Evolutionary conservation across 331 rosid genomes (phyloP), one percentile per base, ranked within the genome.

Genomic region (Rhamnella rubrinervis): DNA sequence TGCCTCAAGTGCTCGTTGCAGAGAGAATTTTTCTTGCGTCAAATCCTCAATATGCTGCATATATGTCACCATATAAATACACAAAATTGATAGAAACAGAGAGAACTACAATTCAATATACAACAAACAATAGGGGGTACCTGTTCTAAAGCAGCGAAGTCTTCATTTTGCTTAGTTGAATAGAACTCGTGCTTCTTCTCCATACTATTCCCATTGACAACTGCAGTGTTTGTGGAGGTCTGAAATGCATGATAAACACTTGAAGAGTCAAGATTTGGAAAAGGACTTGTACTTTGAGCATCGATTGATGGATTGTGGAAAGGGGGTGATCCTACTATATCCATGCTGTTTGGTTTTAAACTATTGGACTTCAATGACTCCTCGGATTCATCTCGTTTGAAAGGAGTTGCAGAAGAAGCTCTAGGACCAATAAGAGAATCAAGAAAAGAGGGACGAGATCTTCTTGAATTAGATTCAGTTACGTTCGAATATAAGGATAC

Each of bases 41-140:
- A 95, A 74, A 83, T 95, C 99, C 82, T 91, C 99, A 82, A 91
- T 95, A 82, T 95, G 93, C 99, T 95, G 89, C 80, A 78, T 57
- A 53, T 71, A 61, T 63, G 44, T 68, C 63, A 73, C 16, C 46
- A 17, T 37, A 55, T n/a, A 55, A 55, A 44, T 20, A 18, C 55
- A 12, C 15, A 49, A 53, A 17, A 51, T 53, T 40, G 19, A 40
- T 7, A 12, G 25, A 44, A 16, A n/a, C 68, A 10, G 23, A 10
- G 60, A 49, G 20, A 26, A 53, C 25, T 21, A 2, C 26, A n/a
- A 4, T 38, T 35, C 47, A 25, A 65, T 41, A 37, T 63, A 59
- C 74, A 59, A n/a, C 44, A 73, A 73, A 25, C 40, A 12, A 37
- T 67, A 38, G 67, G 17, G 26, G 77, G 55, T 69, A 95, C 99